These are phyloP conservation scores for Paramecium biaurelia DNA, from an alignment of 73 alveolate species.

Conservation along the genomic window DNA sequence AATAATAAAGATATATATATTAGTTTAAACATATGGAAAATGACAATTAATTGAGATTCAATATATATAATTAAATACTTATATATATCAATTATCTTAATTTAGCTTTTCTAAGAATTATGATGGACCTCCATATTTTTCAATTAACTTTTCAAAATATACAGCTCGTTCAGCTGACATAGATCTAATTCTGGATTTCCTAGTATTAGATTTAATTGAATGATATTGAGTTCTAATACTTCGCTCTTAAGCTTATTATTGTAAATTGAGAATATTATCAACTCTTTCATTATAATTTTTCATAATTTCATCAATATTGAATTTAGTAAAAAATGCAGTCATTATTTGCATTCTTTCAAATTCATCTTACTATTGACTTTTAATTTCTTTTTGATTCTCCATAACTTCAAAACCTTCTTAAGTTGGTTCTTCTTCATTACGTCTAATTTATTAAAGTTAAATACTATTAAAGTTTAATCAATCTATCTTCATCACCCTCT, in stretches of 20 bases:
- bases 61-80: not conserved
- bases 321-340: constrained; percentile 2
- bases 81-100: not conserved
- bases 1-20: too few species aligned
- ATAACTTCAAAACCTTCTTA: not conserved
- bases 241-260: not conserved
- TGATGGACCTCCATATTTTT: constrained; percentile 41
- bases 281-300: not conserved
- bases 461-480: not conserved
- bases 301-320: not conserved
- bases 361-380: not conserved
- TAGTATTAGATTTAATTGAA: not conserved
- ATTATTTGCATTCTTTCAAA: not conserved
- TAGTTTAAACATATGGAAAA: too few species aligned
- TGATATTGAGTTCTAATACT: not conserved
- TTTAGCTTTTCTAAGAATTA: constrained; percentile 11
- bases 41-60: not conserved
- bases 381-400: constrained; percentile 12
- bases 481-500: constrained; percentile 15
- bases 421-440: constrained; percentile 16
- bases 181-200: not conserved
- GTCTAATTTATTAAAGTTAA: not conserved
- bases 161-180: constrained; percentile 46
- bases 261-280: not conserved
- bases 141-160: constrained; percentile 30